Base-by-base conservation (phyloP, 2,329 filamentous ascomycete species). In the Alternaria sp. region DNA sequence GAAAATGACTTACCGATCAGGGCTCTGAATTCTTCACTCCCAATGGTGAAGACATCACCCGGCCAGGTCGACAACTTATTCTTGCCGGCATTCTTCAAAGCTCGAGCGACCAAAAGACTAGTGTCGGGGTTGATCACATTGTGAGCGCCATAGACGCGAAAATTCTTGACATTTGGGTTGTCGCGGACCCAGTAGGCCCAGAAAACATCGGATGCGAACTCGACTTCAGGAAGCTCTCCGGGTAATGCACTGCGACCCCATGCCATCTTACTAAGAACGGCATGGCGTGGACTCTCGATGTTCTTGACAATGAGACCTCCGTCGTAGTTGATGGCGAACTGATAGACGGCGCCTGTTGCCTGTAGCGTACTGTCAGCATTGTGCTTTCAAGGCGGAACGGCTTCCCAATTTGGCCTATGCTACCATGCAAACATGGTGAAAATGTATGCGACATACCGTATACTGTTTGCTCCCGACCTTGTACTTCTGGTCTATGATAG, bases 141-240 rank as follows among this genome's bases (percentile, higher is more conserved):
- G 6, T 65, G 17, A 7, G 58, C 63, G 23, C 39, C 60, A 24
- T 71, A 71, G 17, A 65, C 48, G 4, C 55, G 58, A 9, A 71
- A 54, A 9, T 66, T 70, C n/a, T 53, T 63, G 34, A 71, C 5
- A 26, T 70, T 45, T 0, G 40, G 31, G 17, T 71, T 69, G 2
- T 60, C 54, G 2, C 56, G 55, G 14, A 46, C n/a, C 66, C 69
- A 72, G 34, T 60, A 65, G 3, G 48, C 60, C 70, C 69, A 73
- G 31, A 68, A 58, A 23, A 72, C 31, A 10, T 73, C 70, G 1
- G 70, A 68, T 10, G 41, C 33, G 13, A 40, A 48, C 1, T 54
- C 53, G 2, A 73, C 24, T 7, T 57, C 54, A 3, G 70, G 70
- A 1, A 71, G 70, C 29, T 72, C 69, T 5, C 54, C 60, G 0